Evolutionary conservation across 768 basidiomycete species (phyloP).

Genomic region (Crepidotus variabilis): DNA sequence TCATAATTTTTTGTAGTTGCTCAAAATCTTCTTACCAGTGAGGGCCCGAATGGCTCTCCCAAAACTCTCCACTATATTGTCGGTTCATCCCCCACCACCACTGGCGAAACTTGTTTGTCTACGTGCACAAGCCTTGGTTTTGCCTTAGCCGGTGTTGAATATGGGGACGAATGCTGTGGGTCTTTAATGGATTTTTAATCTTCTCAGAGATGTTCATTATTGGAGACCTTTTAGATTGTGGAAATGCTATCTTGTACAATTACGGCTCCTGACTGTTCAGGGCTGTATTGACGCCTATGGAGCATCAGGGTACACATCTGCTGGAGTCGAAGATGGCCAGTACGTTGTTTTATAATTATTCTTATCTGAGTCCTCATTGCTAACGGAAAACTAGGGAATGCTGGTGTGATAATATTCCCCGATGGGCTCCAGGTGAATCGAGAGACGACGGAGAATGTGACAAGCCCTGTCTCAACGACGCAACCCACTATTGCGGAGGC

Average conservation of each 20-base stretch:
- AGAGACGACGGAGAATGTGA: background rate
- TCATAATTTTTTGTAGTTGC: no score
- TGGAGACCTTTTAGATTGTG: conserved; percentile 47
- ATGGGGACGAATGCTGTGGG: conserved; percentile 25
- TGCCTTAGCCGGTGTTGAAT: conserved; percentile 33
- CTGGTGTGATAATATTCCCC: conserved; percentile 1
- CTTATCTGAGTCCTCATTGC: background rate
- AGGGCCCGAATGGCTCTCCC: background rate
- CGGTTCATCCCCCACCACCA: background rate
- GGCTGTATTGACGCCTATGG: background rate
- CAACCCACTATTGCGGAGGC: background rate
- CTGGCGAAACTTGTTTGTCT: background rate
- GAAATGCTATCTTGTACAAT: conserved; percentile 44
- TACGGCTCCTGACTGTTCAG: conserved; percentile 25
- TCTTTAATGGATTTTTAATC: background rate
- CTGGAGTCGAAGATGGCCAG: background rate
- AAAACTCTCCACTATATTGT: background rate
- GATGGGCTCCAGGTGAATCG: background rate
- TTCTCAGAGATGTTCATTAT: background rate
- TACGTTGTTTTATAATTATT: background rate
- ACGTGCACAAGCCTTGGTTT: background rate
- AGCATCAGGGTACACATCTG: conserved; percentile 1
- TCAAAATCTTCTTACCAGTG: background rate
- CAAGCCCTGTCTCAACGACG: background rate
- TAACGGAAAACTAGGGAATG: no score